Evolutionary conservation across 2,329 filamentous ascomycete genomes (phyloP), one percentile per base, ranked within the genome.

Genomic region (Clonostachys rosea): DNA sequence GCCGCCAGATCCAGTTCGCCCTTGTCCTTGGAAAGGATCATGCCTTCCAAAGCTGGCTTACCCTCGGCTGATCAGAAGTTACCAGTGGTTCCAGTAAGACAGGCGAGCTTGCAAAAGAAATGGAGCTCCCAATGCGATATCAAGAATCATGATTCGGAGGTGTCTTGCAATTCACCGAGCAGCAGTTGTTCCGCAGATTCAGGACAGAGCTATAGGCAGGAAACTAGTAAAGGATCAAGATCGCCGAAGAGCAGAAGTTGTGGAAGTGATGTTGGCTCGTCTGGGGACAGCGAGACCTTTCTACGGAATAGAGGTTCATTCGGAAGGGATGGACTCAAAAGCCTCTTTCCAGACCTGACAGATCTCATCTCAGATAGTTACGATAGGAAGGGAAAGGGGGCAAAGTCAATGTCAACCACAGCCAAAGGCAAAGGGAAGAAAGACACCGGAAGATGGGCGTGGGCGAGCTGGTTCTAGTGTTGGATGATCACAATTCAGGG

Each of bases 391-490:
- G 8, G 8, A 17, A 30, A 30, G 24, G 24, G 24, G 24, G 9
- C 24, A 30, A 30, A 30, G 9, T 5, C 24, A 30, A 30, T 30
- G 24, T 5, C 24, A 30, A 30, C 24, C 24, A 30, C 24, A 30
- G 24, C 24, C 24, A 30, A 30, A 30, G 24, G 34, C 14, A 33
- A 16, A 7, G 30, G 37, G 11, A 33, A 16, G 17, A 44, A n/a
- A 40, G 37, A 40, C 47, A 36, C 14, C 16, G 18, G 50, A 20
- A 45, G 48, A 37, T 54, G 54, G 52, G 45, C 46, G 9, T 56
- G 54, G 54, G 40, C 39, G 4, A 52, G 43, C 37, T 52, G 53
- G 53, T 50, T 47, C 36, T 52, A 34, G 37, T 36, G 35, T 48
- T 48, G n/a, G 33, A 34, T 33, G 4, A 13, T n/a, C 14, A 44